phyloP scores from a whole-genome alignment of 129 eudicot species.

The Rutidosis leptorrhynchoides region DNA sequence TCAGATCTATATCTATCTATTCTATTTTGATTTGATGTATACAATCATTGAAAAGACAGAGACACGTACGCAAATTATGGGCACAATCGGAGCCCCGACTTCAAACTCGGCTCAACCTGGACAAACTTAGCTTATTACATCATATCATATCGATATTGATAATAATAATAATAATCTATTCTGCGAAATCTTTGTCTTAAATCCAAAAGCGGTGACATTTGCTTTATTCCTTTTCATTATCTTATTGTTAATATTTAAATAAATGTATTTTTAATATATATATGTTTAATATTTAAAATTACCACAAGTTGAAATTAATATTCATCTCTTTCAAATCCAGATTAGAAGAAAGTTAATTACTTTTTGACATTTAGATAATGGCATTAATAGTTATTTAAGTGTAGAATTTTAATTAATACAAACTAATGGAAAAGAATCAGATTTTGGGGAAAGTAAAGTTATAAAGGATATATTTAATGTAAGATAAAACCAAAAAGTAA shows the following conservation, averaged over 20 bases:
- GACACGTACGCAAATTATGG: constrained; percentile 14
- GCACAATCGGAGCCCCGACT: constrained; percentile 26
- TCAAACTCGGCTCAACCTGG: constrained; percentile 31
- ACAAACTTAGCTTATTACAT: constrained; percentile 16
- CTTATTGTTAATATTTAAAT: constrained; percentile 1
- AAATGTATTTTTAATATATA: background rate
- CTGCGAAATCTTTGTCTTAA: constrained; percentile 37
- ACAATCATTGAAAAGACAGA: background rate
- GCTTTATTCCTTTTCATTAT: constrained; percentile 19
- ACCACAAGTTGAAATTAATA: constrained; percentile 16
- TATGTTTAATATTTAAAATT: background rate
- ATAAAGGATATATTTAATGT: background rate
- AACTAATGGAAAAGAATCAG: background rate
- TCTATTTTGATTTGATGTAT: no score
- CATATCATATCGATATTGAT: no score
- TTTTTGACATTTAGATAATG: constrained; percentile 6
- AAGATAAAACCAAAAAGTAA: constrained; percentile 19
- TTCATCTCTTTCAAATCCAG: constrained; percentile 8
- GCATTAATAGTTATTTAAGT: background rate
- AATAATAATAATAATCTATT: constrained; percentile 9
- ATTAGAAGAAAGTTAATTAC: constrained; percentile 18
- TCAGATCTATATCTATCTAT: constrained; percentile 11
- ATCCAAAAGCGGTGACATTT: constrained; percentile 25
- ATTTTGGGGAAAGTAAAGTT: constrained; percentile 11
- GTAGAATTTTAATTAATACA: background rate